Evolutionary conservation across 352 stramenopile species (phyloP).

Genomic region (Globisporangium uncinulatum): DNA sequence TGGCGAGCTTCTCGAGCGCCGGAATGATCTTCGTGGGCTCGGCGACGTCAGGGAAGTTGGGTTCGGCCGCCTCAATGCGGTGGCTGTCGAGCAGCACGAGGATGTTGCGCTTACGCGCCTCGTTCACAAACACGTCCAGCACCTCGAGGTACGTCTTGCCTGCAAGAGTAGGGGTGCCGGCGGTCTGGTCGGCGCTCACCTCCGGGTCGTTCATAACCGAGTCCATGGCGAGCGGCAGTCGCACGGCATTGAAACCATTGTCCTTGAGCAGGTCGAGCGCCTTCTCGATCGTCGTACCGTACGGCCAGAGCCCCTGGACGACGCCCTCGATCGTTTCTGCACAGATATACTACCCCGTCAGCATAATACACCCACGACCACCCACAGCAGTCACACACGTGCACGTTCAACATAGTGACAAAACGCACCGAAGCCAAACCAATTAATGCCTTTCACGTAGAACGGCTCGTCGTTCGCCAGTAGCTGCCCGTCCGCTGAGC

Average conservation of each 20-base stretch:
- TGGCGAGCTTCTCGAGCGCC: conserved; percentile 44
- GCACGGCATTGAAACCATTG: conserved; percentile 54
- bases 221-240: conserved; percentile 64
- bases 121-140: conserved; percentile 47
- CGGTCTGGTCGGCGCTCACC: conserved; percentile 42
- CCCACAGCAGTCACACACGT: background rate
- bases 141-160: conserved; percentile 59
- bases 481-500: conserved; percentile 47
- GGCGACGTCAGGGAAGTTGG: conserved; percentile 55
- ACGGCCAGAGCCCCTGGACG: conserved; percentile 64
- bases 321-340: conserved; percentile 54
- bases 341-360: background rate
- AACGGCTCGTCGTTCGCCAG: conserved; percentile 48
- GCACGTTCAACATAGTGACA: background rate
- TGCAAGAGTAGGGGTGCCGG: conserved; percentile 25
- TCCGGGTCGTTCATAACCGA: conserved; percentile 40
- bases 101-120: conserved; percentile 57
- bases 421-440: conserved; percentile 52
- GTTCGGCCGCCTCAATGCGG: conserved; percentile 43
- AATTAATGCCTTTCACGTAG: conserved; percentile 70
- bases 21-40: conserved; percentile 48
- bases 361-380: too few species aligned
- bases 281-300: conserved; percentile 41
- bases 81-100: conserved; percentile 71
- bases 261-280: conserved; percentile 40